These are phyloP conservation scores for Hymenoscyphus fraxineus DNA, from an alignment of 2,329 filamentous ascomycete genomes.

Conservation along the genomic window DNA sequence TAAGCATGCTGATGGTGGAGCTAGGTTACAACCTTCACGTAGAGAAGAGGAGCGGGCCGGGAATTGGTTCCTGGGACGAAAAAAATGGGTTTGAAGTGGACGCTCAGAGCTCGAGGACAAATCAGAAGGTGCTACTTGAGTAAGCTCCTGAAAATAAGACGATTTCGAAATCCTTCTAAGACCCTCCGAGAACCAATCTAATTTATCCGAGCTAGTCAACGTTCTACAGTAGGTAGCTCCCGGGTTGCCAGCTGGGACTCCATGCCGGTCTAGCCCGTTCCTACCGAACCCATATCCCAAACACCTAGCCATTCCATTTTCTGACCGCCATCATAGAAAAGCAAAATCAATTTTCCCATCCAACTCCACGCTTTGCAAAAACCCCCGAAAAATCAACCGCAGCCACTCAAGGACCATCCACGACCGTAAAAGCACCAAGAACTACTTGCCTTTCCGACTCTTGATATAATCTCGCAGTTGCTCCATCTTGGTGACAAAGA, in stretches of 20 bases:
- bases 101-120: background rate
- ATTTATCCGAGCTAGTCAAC: background rate
- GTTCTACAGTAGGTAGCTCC: background rate
- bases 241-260: background rate
- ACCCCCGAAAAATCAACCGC: background rate
- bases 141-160: background rate
- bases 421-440: background rate
- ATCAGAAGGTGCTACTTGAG: background rate
- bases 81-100: background rate
- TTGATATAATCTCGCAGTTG: slow-evolving; percentile 80
- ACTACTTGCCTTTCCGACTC: slow-evolving; percentile 51
- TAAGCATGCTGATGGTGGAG: background rate
- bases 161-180: background rate
- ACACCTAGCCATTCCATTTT: background rate
- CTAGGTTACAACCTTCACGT: background rate
- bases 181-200: background rate
- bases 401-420: background rate
- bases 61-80: background rate
- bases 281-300: background rate
- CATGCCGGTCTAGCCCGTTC: background rate
- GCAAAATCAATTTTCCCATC: background rate
- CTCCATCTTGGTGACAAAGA: slow-evolving; percentile 89
- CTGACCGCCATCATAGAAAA: background rate
- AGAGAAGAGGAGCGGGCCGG: background rate
- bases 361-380: slow-evolving; percentile 25